Evolutionary conservation across 2,329 filamentous ascomycete genomes (phyloP), one percentile per base, ranked within the genome.

Genomic region (Calonectria pseudoturangicola): DNA sequence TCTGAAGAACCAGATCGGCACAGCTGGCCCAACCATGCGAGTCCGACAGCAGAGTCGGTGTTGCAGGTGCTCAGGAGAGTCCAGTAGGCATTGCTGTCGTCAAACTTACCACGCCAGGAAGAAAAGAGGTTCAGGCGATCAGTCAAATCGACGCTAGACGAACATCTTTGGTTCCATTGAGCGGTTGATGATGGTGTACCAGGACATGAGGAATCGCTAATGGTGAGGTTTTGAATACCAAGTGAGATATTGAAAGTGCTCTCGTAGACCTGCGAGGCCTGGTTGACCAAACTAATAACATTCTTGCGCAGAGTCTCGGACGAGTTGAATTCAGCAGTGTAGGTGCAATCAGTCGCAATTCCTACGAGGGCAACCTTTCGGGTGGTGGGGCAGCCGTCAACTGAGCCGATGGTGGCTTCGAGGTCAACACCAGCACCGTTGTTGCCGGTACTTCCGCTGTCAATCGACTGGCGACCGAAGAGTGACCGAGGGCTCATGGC

Each of bases 211-310:
- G 89, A 84, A 54, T 94, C 91, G 70, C 91, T 94, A 73, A 98
- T 91, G 36, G 95, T 94, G 66, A 99, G 85, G 81, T 98, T 98
- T 77, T 93, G 92, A 73, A 99, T 91, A 51, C 95, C 97, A 43
- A 99, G 91, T 0, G 96, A 96, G 79, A 99, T 96, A 84, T 98
- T 98, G 87, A 99, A 98, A 9, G 94, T 94, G 78, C 89, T 91
- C 83, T 99, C 97, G 81, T 97, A 99, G 12, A 98, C 86, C 74
- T 92, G 91, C 2, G 96, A 98, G 0, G 97, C 97, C 54, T 92
- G 88, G 85, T 98, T 98, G 82, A 99, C 93, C 81, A 95, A 89
- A 66, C 87, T 88, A 78, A 99, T 95, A 74, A 99, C 90, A 82
- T 97, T 97, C 74, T 89, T 83, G 69, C 92, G 89, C 28, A 93